A percentile compares a stretch with the other conserved stretches of the same genome.
These are phyloP conservation scores for Globisporangium barbulae DNA, from an alignment of 352 stramenopile genomes.

Conservation along the genomic window DNA sequence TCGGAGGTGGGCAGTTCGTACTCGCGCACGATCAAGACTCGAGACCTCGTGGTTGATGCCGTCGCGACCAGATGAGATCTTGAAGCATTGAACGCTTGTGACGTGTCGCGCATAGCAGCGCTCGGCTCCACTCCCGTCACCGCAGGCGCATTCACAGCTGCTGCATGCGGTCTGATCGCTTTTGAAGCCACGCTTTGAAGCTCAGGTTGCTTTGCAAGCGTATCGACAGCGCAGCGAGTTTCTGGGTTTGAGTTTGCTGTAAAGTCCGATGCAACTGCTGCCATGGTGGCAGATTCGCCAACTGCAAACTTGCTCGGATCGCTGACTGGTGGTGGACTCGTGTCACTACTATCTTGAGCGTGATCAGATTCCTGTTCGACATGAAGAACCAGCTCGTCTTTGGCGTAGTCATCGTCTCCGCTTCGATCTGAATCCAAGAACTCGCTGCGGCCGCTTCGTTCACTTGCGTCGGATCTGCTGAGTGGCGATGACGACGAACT, in stretches of 20 bases:
- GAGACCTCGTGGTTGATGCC: slow-evolving; percentile 10
- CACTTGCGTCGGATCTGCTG: slow-evolving; percentile 8
- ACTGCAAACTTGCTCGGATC: not conserved
- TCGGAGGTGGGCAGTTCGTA: slow-evolving; percentile 24
- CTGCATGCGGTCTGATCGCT: not conserved
- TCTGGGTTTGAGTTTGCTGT: not conserved
- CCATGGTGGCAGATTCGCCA: not conserved
- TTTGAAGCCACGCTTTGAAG: not conserved
- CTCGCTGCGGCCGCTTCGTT: slow-evolving; percentile 23
- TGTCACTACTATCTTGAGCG: not conserved
- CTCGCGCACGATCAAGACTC: slow-evolving; percentile 51
- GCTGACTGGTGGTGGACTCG: not conserved
- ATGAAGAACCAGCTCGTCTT: not conserved
- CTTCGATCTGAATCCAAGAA: slow-evolving; percentile 28
- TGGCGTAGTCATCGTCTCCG: not conserved
- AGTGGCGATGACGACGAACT: slow-evolving; percentile 6
- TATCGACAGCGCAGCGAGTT: not conserved
- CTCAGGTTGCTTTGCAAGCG: not conserved
- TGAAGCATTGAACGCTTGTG: not conserved
- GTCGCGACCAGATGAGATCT: not conserved
- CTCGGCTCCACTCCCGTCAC: not conserved
- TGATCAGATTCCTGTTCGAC: not conserved
- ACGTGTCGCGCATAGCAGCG: not conserved
- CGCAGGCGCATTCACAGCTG: not conserved
- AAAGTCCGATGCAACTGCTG: not conserved